A percentile compares a stretch with the other conserved stretches of the same genome.
phyloP scores from a whole-genome alignment of 805 yeast species.

The Hermanozyma aechmeae region DNA sequence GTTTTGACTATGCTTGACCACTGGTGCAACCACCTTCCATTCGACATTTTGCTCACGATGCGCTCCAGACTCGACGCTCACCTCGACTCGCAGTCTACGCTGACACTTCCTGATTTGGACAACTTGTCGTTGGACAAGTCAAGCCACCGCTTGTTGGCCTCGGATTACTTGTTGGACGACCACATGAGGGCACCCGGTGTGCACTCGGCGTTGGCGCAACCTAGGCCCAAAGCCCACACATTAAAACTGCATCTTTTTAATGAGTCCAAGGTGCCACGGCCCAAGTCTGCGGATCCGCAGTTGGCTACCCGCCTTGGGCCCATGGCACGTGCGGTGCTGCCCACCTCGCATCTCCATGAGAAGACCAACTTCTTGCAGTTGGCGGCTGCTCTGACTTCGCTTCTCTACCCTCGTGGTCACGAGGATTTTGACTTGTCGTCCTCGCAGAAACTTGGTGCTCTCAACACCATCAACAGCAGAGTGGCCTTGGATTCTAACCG shows the following conservation, averaged over 20 bases:
- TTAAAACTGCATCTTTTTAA: slow-evolving; percentile 10
- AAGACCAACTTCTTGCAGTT: slow-evolving; percentile 34
- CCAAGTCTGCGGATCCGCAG: slow-evolving; percentile 37
- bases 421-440: slow-evolving; percentile 20
- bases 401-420: too few species aligned
- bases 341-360: slow-evolving; percentile 33
- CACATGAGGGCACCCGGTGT: too few species aligned
- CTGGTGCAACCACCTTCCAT: slow-evolving; percentile 39
- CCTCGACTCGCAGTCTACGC: slow-evolving; percentile 13
- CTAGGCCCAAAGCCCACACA: too few species aligned
- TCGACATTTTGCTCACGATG: slow-evolving; percentile 42
- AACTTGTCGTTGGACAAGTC: slow-evolving; percentile 8
- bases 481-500: slow-evolving; percentile 37
- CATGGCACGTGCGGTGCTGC: slow-evolving; percentile 29
- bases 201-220: too few species aligned
- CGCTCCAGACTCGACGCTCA: slow-evolving; percentile 37
- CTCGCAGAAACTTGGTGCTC: slow-evolving; percentile 56
- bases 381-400: too few species aligned
- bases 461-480: slow-evolving; percentile 54
- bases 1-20: slow-evolving; percentile 46
- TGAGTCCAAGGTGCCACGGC: slow-evolving; percentile 20
- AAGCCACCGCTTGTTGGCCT: too few species aligned
- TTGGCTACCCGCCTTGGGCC: too few species aligned
- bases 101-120: slow-evolving; percentile 12
- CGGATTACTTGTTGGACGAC: too few species aligned